Evolutionary conservation across 2,329 filamentous ascomycete species (phyloP), one percentile per base, ranked within the genome.

Genomic region (Curvularia sp.): DNA sequence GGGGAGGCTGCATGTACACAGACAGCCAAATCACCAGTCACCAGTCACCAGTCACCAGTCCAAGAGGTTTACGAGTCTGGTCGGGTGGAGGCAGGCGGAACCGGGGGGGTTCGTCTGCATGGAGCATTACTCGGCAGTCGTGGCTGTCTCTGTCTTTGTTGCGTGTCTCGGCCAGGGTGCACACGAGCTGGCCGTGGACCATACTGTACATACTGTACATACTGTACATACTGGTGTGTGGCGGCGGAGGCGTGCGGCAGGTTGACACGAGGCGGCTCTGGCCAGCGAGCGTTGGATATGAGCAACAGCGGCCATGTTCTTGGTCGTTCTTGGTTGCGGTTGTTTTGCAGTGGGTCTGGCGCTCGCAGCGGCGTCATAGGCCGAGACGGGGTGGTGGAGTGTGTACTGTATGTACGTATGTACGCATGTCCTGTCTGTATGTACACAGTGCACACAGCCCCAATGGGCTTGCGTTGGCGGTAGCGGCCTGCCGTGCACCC

Each of bases 361-460:
- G 42, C 34, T 46, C 43, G 28, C 23, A 10, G 46, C 18, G 32
- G 47, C 47, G 54, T 56, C 48, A 50, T 52, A 52, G 54, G 54
- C 54, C 25, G 54, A 42, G 21, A 30, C 34, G 28, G 10, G n/a
- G n/a, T n/a, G n/a, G n/a, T n/a, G n/a, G n/a, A n/a, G n/a, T n/a
- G n/a, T n/a, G n/a, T n/a, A n/a, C n/a, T n/a, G n/a, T n/a, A n/a
- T n/a, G n/a, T n/a, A n/a, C n/a, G n/a, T n/a, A n/a, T n/a, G n/a
- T n/a, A n/a, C n/a, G n/a, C n/a, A n/a, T n/a, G n/a, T n/a, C n/a
- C n/a, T n/a, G n/a, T n/a, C n/a, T n/a, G n/a, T n/a, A n/a, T n/a
- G n/a, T n/a, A n/a, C n/a, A n/a, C n/a, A n/a, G n/a, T 30, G 23
- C 15, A 54, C 55, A 57, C 55, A 57, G 55, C 55, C 55, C 55